Evolutionary conservation across 140 eudicot species (phyloP).

Genomic region (Cichorium intybus): DNA sequence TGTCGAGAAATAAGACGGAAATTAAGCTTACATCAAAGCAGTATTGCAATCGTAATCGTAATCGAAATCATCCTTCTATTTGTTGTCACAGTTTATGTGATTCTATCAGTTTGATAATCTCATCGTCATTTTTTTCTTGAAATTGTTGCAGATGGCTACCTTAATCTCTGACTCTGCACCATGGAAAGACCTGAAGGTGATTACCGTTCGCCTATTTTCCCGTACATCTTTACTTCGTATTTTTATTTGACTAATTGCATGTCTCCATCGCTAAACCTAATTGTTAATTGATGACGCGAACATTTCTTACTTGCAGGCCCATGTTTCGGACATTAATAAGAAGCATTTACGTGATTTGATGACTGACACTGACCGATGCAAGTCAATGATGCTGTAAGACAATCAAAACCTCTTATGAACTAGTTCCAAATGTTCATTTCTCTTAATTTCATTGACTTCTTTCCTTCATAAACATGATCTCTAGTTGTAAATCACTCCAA

Average conservation of each 20-base stretch:
- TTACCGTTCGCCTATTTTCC: background rate
- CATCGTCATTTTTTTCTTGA: background rate
- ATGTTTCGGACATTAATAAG: conserved; percentile 79
- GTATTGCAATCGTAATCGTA: conserved; percentile 2
- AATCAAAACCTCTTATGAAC: background rate
- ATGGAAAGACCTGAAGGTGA: conserved; percentile 86
- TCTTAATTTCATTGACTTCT: background rate
- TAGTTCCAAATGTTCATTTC: background rate
- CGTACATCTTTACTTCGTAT: background rate
- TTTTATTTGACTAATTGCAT: background rate
- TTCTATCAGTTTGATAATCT: background rate
- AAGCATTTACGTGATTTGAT: conserved; percentile 93
- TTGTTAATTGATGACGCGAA: conserved; percentile 9
- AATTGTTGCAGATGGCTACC: conserved; percentile 68
- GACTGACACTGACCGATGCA: conserved; percentile 68
- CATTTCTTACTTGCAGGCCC: conserved; percentile 44
- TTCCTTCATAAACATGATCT: background rate
- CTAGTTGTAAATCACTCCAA: background rate
- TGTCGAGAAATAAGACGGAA: conserved; percentile 1
- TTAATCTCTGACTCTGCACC: conserved; percentile 69
- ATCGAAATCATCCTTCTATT: conserved; percentile 9
- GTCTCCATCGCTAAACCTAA: background rate
- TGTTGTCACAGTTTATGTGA: background rate
- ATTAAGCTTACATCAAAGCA: background rate
- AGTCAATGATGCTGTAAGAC: conserved; percentile 90